These are phyloP conservation scores for Crucibulum laeve DNA, from an alignment of 768 basidiomycete genomes.

Conservation along the genomic window DNA sequence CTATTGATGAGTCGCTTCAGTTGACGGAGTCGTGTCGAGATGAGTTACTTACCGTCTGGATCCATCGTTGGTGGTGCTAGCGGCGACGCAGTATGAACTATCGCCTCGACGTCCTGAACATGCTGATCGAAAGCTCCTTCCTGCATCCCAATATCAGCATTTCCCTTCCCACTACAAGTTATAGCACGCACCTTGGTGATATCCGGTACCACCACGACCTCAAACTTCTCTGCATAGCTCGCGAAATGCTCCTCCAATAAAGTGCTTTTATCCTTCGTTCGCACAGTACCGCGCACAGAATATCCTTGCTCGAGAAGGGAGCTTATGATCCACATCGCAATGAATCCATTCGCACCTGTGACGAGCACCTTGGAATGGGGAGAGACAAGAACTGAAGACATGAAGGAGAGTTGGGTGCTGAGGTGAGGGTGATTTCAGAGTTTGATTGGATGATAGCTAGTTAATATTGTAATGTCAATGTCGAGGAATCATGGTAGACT, in stretches of 20 bases:
- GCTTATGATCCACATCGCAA: conserved; percentile 24
- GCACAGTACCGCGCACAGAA: conserved; percentile 21
- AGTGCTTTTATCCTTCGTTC: conserved; percentile 17
- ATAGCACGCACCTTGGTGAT: conserved; percentile 14
- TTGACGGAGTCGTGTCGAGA: background rate
- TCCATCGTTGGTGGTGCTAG: conserved; percentile 39
- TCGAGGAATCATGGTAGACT: too few species aligned
- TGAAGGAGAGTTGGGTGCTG: too few species aligned
- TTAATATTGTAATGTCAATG: too few species aligned
- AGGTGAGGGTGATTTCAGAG: too few species aligned
- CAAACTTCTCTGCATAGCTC: conserved; percentile 19
- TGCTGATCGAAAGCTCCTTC: conserved; percentile 67
- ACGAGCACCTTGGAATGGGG: conserved; percentile 24
- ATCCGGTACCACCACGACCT: conserved; percentile 19
- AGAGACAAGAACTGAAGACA: too few species aligned
- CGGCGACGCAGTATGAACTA: conserved; percentile 62
- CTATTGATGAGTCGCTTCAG: background rate
- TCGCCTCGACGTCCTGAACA: conserved; percentile 61
- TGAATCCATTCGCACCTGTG: conserved; percentile 24
- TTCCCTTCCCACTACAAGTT: background rate
- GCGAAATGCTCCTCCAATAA: conserved; percentile 16
- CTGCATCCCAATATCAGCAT: conserved; percentile 18
- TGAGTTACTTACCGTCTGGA: conserved; percentile 12
- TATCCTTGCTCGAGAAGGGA: conserved; percentile 22
- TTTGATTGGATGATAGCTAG: too few species aligned